Conservation (phyloP, 2,329 filamentous ascomycete species). For the Grosmannia penicillata region DNA sequence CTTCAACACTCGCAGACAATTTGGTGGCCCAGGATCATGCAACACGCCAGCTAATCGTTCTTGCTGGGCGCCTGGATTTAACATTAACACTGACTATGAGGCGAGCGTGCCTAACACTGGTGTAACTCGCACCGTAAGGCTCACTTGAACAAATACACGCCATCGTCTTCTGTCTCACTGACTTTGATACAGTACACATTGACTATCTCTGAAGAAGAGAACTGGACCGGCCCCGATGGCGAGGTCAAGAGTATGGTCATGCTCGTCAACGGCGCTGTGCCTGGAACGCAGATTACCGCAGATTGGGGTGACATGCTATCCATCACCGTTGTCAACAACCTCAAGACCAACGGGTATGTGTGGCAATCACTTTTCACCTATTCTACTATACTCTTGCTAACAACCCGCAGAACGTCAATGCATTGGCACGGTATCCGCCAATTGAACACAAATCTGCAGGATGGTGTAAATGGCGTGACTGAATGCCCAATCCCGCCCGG, state of each 20-base stretch:
- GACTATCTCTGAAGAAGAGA: constrained; percentile 4
- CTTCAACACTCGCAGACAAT: too few species aligned
- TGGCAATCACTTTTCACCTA: not conserved
- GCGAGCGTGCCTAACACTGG: constrained; percentile 5
- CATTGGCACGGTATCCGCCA: constrained; percentile 22
- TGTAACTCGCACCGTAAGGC: constrained; percentile 3
- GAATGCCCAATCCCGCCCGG: constrained; percentile 42
- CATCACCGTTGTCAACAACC: constrained; percentile 10
- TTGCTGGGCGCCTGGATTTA: constrained; percentile 7
- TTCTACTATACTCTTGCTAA: not conserved
- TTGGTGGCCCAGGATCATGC: too few species aligned
- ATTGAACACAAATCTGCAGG: constrained; percentile 16
- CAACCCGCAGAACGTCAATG: constrained; percentile 15
- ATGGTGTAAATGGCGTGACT: constrained; percentile 19
- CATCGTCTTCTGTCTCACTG: not conserved
- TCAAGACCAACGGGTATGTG: constrained; percentile 10
- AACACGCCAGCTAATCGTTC: constrained; percentile 7
- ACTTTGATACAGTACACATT: constrained; percentile 7
- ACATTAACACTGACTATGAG: constrained; percentile 12
- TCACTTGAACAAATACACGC: not conserved
- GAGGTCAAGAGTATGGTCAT: constrained; percentile 5
- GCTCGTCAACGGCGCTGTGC: constrained; percentile 12
- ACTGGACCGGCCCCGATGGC: constrained; percentile 11
- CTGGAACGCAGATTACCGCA: constrained; percentile 1
- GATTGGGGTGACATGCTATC: constrained; percentile 11